phyloP scores from a whole-genome alignment of 441 rosid genomes.

The Euphorbia schlechtendalii region DNA sequence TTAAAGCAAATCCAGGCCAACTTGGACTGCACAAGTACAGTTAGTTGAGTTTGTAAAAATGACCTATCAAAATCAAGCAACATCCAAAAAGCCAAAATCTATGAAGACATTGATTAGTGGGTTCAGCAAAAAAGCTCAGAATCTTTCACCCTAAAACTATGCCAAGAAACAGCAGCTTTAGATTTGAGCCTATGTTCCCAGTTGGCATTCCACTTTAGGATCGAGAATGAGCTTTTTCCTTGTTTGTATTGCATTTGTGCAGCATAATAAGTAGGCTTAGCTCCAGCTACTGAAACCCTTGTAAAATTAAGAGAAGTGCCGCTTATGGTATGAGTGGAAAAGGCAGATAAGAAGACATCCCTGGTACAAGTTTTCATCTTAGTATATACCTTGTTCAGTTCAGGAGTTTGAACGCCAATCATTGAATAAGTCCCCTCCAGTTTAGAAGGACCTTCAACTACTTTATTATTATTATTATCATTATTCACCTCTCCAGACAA shows the following conservation, averaged over 20 bases:
- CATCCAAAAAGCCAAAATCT: background rate
- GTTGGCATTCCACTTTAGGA: slow-evolving; percentile 16
- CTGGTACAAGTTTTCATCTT: slow-evolving; percentile 12
- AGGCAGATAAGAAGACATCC: slow-evolving; percentile 28
- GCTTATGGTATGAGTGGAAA: slow-evolving; percentile 10
- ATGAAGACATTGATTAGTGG: too few species aligned
- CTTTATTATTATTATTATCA: slow-evolving; percentile 18
- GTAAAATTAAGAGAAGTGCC: slow-evolving; percentile 8
- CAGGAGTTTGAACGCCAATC: slow-evolving; percentile 17
- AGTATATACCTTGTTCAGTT: background rate
- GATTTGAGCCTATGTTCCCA: slow-evolving; percentile 24
- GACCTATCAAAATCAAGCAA: background rate
- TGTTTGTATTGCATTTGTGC: slow-evolving; percentile 11
- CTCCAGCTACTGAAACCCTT: slow-evolving; percentile 29
- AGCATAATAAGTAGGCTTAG: slow-evolving; percentile 23
- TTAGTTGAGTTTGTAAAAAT: too few species aligned
- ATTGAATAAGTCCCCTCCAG: slow-evolving; percentile 3
- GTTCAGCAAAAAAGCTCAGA: background rate
- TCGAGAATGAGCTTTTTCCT: slow-evolving; percentile 14
- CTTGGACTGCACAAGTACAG: too few species aligned
- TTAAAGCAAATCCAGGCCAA: too few species aligned
- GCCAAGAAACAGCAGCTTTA: slow-evolving; percentile 26
- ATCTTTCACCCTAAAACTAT: slow-evolving; percentile 3
- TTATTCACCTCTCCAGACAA: slow-evolving; percentile 9
- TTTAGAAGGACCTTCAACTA: slow-evolving; percentile 15